Evolutionary conservation across 805 yeast species (phyloP).

Genomic region (Spencermartinsiella europaea): DNA sequence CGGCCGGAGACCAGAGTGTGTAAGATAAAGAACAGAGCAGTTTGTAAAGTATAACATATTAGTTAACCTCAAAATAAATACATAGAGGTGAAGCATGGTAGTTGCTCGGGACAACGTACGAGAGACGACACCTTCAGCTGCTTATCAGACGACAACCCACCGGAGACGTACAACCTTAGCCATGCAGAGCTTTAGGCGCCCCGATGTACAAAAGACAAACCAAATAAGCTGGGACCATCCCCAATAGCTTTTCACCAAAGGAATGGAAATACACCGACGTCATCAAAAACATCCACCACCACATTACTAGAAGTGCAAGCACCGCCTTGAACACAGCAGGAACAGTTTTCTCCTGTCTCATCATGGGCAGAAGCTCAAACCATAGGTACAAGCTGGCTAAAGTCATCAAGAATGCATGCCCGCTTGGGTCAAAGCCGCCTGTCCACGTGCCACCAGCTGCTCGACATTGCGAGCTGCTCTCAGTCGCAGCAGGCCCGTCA

Average conservation of each 20-base stretch:
- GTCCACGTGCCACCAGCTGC: slow-evolving; percentile 59
- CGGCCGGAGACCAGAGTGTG: slow-evolving; percentile 6
- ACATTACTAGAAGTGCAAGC: slow-evolving; percentile 41
- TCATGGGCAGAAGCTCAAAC: slow-evolving; percentile 52
- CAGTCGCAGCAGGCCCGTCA: slow-evolving; percentile 5
- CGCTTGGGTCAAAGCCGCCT: slow-evolving; percentile 96
- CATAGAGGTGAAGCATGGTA: neutral
- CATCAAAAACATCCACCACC: slow-evolving; percentile 86
- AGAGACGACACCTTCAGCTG: too few relatives aligned
- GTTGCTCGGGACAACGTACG: too few relatives aligned
- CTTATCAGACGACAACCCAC: too few relatives aligned
- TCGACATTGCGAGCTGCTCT: slow-evolving; percentile 45
- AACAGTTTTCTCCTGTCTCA: slow-evolving; percentile 20
- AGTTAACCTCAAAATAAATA: slow-evolving; percentile 1
- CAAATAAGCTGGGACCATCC: slow-evolving; percentile 50
- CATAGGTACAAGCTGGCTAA: slow-evolving; percentile 61
- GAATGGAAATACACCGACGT: slow-evolving; percentile 86
- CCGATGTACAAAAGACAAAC: slow-evolving; percentile 30
- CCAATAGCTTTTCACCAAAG: slow-evolving; percentile 65
- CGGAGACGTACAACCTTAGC: too few relatives aligned
- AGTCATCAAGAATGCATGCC: slow-evolving; percentile 78
- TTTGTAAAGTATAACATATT: slow-evolving; percentile 9
- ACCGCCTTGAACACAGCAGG: slow-evolving; percentile 28
- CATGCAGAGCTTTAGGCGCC: too few relatives aligned
- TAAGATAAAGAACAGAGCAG: slow-evolving; percentile 3